These are phyloP conservation scores for Aureobasidium musti DNA, from an alignment of 2,329 filamentous ascomycete species.

Conservation along the genomic window DNA sequence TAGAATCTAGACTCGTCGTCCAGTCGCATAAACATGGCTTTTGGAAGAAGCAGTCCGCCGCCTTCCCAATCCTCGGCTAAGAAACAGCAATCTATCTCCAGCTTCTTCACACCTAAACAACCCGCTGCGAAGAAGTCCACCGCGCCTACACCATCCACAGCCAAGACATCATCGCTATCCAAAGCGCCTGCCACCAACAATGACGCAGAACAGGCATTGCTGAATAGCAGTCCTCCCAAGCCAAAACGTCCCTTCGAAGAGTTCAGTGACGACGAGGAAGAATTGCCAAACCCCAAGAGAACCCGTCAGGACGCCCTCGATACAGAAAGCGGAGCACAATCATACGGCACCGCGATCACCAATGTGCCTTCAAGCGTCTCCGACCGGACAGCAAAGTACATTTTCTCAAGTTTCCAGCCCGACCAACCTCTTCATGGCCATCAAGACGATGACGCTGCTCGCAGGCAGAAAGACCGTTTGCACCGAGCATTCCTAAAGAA, in stretches of 20 bases:
- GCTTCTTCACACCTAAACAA: constrained; percentile 67
- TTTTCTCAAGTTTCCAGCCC: constrained; percentile 57
- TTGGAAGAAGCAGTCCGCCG: constrained; percentile 25
- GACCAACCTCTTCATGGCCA: constrained; percentile 39
- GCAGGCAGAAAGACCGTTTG: constrained; percentile 66
- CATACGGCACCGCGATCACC: constrained; percentile 36
- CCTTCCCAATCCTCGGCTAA: constrained; percentile 48
- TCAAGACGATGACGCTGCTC: constrained; percentile 55
- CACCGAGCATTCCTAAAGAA: constrained; percentile 88
- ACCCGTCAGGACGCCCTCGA: constrained; percentile 29
- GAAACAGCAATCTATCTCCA: constrained; percentile 81
- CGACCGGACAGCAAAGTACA: constrained; percentile 59
- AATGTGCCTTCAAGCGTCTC: constrained; percentile 35
- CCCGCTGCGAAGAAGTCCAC: constrained; percentile 59
- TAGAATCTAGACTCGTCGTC: not conserved
- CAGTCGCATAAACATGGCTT: constrained; percentile 19
- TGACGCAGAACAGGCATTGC: not conserved
- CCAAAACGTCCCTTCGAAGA: constrained; percentile 43
- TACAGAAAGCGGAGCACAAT: constrained; percentile 31
- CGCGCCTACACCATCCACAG: constrained; percentile 68
- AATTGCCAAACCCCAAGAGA: constrained; percentile 43
- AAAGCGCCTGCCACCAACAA: constrained; percentile 31
- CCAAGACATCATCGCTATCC: constrained; percentile 27
- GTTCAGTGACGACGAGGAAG: constrained; percentile 46
- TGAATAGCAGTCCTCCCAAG: constrained; percentile 11